phyloP scores from a whole-genome alignment of 2,329 filamentous ascomycete genomes.

The Rosellinia necatrix region DNA sequence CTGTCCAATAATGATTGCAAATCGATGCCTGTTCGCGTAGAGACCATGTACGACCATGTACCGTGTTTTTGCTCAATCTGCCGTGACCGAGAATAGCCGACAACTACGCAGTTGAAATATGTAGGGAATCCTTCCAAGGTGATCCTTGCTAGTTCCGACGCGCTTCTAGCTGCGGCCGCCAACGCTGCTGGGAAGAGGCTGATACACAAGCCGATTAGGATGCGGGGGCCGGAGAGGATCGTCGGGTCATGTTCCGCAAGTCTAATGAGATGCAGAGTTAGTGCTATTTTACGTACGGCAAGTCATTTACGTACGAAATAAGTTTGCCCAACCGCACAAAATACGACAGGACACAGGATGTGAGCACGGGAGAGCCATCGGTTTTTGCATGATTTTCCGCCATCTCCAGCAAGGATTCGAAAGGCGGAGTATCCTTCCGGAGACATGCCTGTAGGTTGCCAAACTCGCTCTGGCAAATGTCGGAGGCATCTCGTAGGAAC shows the following conservation, averaged over 20 bases:
- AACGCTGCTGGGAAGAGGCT: constrained; percentile 26
- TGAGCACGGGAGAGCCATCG: constrained; percentile 23
- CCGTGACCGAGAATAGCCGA: constrained; percentile 19
- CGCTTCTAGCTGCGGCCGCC: constrained; percentile 21
- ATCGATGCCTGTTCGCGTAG: constrained; percentile 8
- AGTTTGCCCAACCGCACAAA: constrained; percentile 26
- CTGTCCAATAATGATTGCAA: constrained; percentile 19
- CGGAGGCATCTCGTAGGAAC: constrained; percentile 25
- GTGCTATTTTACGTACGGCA: background rate
- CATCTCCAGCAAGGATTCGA: constrained; percentile 26
- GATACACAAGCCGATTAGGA: constrained; percentile 25
- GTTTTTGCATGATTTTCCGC: constrained; percentile 24
- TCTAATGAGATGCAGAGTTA: constrained; percentile 1
- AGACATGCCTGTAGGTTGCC: constrained; percentile 21
- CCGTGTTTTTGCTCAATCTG: constrained; percentile 25
- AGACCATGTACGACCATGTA: constrained; percentile 25
- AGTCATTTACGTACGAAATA: constrained; percentile 19
- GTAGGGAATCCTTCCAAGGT: constrained; percentile 25
- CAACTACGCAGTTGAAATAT: constrained; percentile 17
- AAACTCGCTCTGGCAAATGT: constrained; percentile 26
- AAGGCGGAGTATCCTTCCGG: constrained; percentile 16
- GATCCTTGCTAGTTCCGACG: constrained; percentile 21
- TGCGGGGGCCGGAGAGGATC: constrained; percentile 16
- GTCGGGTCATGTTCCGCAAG: constrained; percentile 21
- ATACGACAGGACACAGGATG: constrained; percentile 24